Evolutionary conservation across 2,329 filamentous ascomycete genomes (phyloP).

Genomic region (Fusarium cicatricum): DNA sequence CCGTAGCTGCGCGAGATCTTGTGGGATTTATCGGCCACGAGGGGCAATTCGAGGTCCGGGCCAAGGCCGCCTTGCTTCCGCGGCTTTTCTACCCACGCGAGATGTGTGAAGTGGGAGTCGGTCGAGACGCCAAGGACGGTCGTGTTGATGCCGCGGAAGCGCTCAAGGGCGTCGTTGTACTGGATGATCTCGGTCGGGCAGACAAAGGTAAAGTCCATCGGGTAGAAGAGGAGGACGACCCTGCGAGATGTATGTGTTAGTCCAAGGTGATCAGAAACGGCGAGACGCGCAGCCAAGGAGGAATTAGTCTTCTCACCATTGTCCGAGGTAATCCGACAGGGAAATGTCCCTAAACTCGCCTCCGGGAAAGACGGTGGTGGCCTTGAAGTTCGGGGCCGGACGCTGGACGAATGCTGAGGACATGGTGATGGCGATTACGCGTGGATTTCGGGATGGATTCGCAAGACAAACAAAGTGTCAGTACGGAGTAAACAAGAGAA

Average conservation of each 20-base stretch:
- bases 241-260: constrained; percentile 42
- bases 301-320: constrained; percentile 50
- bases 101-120: constrained; percentile 65
- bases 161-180: constrained; percentile 67
- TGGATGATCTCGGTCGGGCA: constrained; percentile 73
- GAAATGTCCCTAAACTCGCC: constrained; percentile 58
- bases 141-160: constrained; percentile 67
- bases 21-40: constrained; percentile 69
- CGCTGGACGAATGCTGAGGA: constrained; percentile 57
- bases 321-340: constrained; percentile 55
- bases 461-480: not conserved
- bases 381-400: constrained; percentile 59
- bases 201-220: constrained; percentile 74
- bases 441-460: not conserved
- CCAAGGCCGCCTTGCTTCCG: constrained; percentile 70
- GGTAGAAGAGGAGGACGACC: constrained; percentile 73
- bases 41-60: constrained; percentile 65
- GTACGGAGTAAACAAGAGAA: not conserved
- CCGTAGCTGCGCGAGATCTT: constrained; percentile 68
- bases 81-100: constrained; percentile 66
- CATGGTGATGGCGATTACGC: constrained; percentile 43
- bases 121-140: constrained; percentile 68
- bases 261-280: too few relatives aligned
- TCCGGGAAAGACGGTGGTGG: constrained; percentile 58
- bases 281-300: not conserved